Evolutionary conservation across 225 moss, liverwort and hornwort genomes (phyloP), one percentile per base, ranked within the genome.

Genomic region (Climacium dendroides): DNA sequence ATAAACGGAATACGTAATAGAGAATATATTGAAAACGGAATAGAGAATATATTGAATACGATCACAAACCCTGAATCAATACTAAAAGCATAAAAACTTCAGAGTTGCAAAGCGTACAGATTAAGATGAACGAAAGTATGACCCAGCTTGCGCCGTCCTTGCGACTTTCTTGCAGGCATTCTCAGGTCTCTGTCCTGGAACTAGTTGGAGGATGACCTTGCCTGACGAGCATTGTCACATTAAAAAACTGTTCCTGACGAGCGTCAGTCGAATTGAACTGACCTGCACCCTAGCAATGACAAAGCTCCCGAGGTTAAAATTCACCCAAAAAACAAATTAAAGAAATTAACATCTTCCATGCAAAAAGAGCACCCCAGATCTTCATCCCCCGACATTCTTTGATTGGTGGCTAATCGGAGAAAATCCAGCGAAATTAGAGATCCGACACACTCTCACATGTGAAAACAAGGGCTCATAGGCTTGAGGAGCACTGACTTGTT

Each of bases 141-240:
- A 89, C 85, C 83, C 90, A 89, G 92, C 88, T 93, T 91, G 85
- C 92, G 93, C 93, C 95, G 93, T 82, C 90, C 93, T 85, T 88
- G 87, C 80, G 85, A 87, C 87, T 89, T 89, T 89, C 87, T 91
- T 77, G 91, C 91, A 82, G 93, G 93, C 93, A 93, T 92, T 89
- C 82, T 92, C 83, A 92, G 72, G 50, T 79, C 86, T 69, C 48
- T 78, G 39, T 82, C 50, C 62, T 20, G 87, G 22, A 90, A 80
- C 81, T 88, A 58, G 90, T 92, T 76, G 92, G 92, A 88, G 89
- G 93, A 88, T 92, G 86, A 34, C 90, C 89, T 87, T 92, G 93
- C 88, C 92, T 92, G 70, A 88, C 88, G 80, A 92, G 89, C 92
- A 94, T 90, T 85, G 76, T 94, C 87, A 92, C 87, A 82, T 81